Base-by-base conservation (phyloP, 805 yeast species). In the Yamadazyma sp. region DNA sequence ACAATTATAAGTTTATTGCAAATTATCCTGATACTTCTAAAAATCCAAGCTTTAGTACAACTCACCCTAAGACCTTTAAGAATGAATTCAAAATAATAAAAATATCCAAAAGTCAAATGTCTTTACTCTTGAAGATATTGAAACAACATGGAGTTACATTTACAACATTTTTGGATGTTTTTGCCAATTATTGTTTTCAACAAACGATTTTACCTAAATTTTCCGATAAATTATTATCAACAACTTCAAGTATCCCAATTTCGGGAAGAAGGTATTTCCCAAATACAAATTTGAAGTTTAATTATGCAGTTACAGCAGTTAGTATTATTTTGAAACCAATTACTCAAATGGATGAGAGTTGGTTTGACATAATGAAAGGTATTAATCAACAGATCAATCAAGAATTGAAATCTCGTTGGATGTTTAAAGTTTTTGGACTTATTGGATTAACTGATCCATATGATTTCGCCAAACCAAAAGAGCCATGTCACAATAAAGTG, bases 241-340 rank as follows among this genome's bases (percentile, higher is more conserved):
- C 11, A 2, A 19, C 14, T 8, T 3, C 23, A 12, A n/a, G 5
- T 5, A 26, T 43, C 5, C 31, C 31, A 7, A 21, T 37, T 12
- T 36, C 42, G 1, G 47, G 43, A 11, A 33, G 47, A 23, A 23
- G 43, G 18, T 39, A 18, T 17, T 32, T 18, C 25, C 43, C 42
- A 5, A 32, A 17, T 7, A 19, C 11, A 4, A 31, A 31, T 5
- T 20, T 31, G 20, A 15, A 26, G 23, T 42, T 30, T 28, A 18
- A 13, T 2, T 22, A 28, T 13, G 20, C 31, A 24, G 39, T 36
- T 7, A 7, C 30, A 11, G 26, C 17, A 13, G 17, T 30, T 6
- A 10, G 4, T 4, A 12, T 13, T 6, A 10, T 2, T 8, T 5
- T 4, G 4, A 31, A 15, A 12, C 39, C 39, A 8, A 12, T 35